Evolutionary conservation across 345 rosid species (phyloP), one percentile per base, ranked within the genome.

Genomic region (Litchi chinensis): DNA sequence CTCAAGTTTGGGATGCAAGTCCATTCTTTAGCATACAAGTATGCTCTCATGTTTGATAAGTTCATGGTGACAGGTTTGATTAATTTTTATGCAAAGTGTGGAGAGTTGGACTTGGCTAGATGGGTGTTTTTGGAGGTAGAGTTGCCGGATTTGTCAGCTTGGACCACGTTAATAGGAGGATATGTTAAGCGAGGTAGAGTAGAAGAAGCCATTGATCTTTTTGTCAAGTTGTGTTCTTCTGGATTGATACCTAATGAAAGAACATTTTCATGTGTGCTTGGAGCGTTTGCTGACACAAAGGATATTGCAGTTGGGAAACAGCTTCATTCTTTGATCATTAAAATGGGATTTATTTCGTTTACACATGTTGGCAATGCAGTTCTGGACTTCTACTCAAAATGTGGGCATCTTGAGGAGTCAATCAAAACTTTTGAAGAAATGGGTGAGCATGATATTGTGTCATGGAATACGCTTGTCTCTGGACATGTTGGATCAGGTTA

Each of bases 161-260:
- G 84, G 86, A 84, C 66, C 68, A 72, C 86, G 6, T 68, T 84
- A 44, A 71, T 84, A 10, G 86, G 84, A 80, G 86, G 83, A 22
- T 78, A 75, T 66, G 84, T 68, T 81, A 81, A 81, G 71, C 77
- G 41, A 75, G 82, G 84, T n/a, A 74, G 76, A 56, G 76, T 64
- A 65, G 44, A 37, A 71, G 82, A 84, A 67, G 86, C 86, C 5
- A 71, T 84, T 66, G 62, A 59, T 80, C 74, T 84, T 56, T 84
- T 84, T 67, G 68, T 65, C 40, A 77, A 65, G 79, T 39, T 84
- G 46, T 76, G 70, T 54, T 65, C 72, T 65, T 78, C 80, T 46
- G 86, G 82, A 28, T 37, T 78, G 26, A 41, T 52, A 71, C 82
- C 79, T 37, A 71, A 65, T 65, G 84, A 84, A 75, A 71, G 79